Base-by-base conservation (phyloP, 306 rosid genomes). In the Potentilla sterilis region DNA sequence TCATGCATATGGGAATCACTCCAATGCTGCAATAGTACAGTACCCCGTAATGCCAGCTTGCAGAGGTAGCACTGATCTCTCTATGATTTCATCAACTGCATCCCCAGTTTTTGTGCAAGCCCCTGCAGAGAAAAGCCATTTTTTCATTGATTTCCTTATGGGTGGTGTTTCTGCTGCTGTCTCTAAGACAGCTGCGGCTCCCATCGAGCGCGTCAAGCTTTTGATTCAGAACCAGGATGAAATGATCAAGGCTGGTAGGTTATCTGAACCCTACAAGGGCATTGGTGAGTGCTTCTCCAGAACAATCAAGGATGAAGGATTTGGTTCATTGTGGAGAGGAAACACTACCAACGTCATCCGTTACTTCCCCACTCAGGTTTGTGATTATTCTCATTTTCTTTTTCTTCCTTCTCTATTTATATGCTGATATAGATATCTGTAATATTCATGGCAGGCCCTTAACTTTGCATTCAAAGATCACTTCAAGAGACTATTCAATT, bases 141-240 rank as follows among this genome's bases (percentile, higher is more conserved):
- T 94, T 77, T 0, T 90, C 1, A 4, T 91, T 19, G 98, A 89
- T 78, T 93, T 93, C 84, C 90, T 93, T 44, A 89, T 93, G 97
- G 97, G 97, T 66, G 98, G 97, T 52, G 98, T 91, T 67, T 89
- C 97, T 44, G 98, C 92, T 35, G 98, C 97, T 6, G 98, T 93
- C 7, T 93, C 98, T 35, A 91, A 93, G 72, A 93, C 97, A 3
- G 93, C 91, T 70, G 97, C 98, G 48, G 98, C 97, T 37, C 98
- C 98, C 71, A 91, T 93, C 63, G 97, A 93, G 75, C 91, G 98
- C 6, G 90, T 91, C 21, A 93, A 93, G 44, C 98, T 93, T 67
- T 78, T 93, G 86, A 88, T 93, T 69, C 98, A 93, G 71, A 93
- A 93, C 77, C 97, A 93, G 85, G 96, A 93, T 70, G 97, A 89